phyloP scores from a whole-genome alignment of 2,329 filamentous ascomycete species.

The Arthroderma sp. region DNA sequence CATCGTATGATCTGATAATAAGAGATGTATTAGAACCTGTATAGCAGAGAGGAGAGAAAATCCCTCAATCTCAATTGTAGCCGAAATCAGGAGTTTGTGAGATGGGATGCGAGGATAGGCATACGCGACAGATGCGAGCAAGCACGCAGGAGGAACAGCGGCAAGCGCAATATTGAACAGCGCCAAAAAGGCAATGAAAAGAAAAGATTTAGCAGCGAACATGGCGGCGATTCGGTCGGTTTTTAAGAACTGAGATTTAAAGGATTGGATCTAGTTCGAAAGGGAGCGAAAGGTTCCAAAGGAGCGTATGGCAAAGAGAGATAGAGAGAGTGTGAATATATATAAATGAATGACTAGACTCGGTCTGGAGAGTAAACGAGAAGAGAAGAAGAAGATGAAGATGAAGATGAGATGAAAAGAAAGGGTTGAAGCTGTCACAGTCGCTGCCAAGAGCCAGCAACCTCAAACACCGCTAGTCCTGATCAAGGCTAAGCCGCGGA shows the following conservation, averaged over 20 bases:
- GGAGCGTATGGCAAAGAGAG: neutral
- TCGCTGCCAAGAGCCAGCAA: too few species aligned
- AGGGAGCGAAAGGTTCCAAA: constrained; percentile 1
- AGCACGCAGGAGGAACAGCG: constrained; percentile 37
- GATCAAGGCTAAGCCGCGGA: too few species aligned
- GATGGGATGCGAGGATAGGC: constrained; percentile 7
- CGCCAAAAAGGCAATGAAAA: constrained; percentile 33
- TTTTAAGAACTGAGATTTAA: constrained; percentile 8
- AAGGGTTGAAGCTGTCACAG: too few species aligned
- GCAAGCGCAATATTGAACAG: constrained; percentile 30
- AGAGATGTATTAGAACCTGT: too few species aligned
- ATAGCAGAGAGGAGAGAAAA: too few species aligned
- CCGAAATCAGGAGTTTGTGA: neutral
- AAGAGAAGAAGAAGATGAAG: neutral
- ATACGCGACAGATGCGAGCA: constrained; percentile 40
- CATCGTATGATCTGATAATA: too few species aligned
- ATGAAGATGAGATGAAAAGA: too few species aligned
- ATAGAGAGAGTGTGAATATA: constrained; percentile 1
- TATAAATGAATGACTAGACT: constrained; percentile 1
- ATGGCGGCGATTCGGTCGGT: constrained; percentile 20
- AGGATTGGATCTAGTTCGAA: constrained; percentile 10
- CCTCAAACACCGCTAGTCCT: too few species aligned
- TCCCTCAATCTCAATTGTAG: too few species aligned
- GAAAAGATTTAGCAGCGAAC: constrained; percentile 31
- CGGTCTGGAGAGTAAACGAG: neutral